These are phyloP conservation scores for Coniella lustricola DNA, from an alignment of 2,329 filamentous ascomycete species.

Conservation along the genomic window DNA sequence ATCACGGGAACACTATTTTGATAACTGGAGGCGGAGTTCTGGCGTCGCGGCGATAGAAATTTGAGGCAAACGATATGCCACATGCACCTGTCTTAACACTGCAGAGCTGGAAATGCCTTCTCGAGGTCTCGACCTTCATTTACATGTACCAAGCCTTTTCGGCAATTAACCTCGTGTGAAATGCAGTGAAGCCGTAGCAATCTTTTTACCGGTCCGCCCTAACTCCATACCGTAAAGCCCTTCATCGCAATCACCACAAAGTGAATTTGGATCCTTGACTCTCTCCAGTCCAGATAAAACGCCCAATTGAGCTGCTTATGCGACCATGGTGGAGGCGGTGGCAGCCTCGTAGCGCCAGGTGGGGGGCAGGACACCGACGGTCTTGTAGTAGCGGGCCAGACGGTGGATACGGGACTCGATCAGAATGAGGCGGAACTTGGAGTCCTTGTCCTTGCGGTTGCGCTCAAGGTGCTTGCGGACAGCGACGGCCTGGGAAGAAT, in stretches of 20 bases:
- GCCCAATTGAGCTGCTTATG: constrained; percentile 49
- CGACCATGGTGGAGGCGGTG: constrained; percentile 88
- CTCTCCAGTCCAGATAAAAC: constrained; percentile 1
- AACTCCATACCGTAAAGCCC: constrained; percentile 38
- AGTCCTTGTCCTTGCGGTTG: constrained; percentile 99
- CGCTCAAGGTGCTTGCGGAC: constrained; percentile 99
- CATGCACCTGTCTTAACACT: not conserved
- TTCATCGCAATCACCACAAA: constrained; percentile 12
- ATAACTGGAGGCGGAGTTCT: not conserved
- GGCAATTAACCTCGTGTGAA: constrained; percentile 1
- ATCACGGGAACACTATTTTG: not conserved
- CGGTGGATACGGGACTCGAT: constrained; percentile 99
- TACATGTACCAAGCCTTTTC: not conserved
- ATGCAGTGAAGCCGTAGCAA: constrained; percentile 4
- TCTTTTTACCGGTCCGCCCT: constrained; percentile 21
- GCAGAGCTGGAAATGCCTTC: no score
- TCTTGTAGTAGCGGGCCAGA: constrained; percentile 98
- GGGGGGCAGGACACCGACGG: constrained; percentile 73
- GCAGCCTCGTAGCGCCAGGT: constrained; percentile 99
- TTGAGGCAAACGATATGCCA: not conserved
- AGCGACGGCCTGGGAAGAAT: constrained; percentile 65
- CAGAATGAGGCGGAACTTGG: constrained; percentile 99
- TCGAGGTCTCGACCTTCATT: not conserved
- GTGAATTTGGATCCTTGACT: constrained; percentile 18
- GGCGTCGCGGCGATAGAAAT: not conserved